Conservation (phyloP, 148 eudicot species). For the Hydrangea macrophylla region DNA sequence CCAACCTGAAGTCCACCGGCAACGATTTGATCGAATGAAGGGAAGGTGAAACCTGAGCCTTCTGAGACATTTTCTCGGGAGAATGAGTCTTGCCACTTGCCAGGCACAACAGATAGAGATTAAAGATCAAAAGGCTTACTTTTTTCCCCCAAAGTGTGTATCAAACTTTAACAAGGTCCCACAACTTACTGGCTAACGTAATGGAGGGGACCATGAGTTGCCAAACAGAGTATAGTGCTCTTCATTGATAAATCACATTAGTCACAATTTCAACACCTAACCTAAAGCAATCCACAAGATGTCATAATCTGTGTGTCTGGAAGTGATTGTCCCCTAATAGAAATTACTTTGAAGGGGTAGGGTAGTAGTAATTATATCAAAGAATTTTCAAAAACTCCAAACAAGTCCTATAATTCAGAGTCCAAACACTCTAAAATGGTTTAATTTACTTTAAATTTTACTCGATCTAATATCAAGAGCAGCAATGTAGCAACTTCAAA, state of each 20-base stretch:
- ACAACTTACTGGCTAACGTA: constrained; percentile 35
- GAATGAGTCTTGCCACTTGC: constrained; percentile 36
- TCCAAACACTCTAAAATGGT: not conserved
- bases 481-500: not conserved
- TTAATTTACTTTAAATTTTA: not conserved
- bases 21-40: constrained; percentile 66
- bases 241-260: constrained; percentile 19
- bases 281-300: not conserved
- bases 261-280: constrained; percentile 7
- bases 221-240: constrained; percentile 14
- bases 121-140: constrained; percentile 46
- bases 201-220: constrained; percentile 43
- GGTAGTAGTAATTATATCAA: not conserved
- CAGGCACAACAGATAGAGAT: constrained; percentile 39
- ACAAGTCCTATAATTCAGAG: constrained; percentile 6
- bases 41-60: constrained; percentile 36
- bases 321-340: not conserved
- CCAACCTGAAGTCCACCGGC: constrained; percentile 58
- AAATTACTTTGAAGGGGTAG: not conserved
- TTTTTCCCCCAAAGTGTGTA: constrained; percentile 32
- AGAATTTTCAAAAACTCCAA: not conserved
- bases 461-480: not conserved
- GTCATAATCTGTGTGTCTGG: not conserved
- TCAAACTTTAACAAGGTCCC: constrained; percentile 42
- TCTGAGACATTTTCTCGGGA: constrained; percentile 33